phyloP scores from a whole-genome alignment of 2,329 filamentous ascomycete genomes.

The Phymatotrichopsis omnivora region DNA sequence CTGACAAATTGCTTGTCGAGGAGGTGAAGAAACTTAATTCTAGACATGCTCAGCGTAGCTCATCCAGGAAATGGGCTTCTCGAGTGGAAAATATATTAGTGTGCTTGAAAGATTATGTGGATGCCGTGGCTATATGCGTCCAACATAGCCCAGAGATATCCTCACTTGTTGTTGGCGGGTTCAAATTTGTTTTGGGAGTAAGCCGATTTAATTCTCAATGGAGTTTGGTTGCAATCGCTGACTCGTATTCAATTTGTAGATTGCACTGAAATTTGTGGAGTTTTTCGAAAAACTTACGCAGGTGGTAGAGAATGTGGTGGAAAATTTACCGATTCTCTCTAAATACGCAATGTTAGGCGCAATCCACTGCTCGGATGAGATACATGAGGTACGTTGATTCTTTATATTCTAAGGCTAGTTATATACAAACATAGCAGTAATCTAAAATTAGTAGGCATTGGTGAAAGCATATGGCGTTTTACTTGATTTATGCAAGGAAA shows the following conservation, averaged over 20 bases:
- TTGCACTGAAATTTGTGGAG: constrained; percentile 1
- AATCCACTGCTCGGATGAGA: constrained; percentile 5
- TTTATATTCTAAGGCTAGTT: neutral
- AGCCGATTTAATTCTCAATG: neutral
- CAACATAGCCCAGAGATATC: neutral
- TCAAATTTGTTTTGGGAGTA: neutral
- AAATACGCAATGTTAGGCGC: constrained; percentile 4
- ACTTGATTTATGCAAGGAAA: constrained; percentile 3
- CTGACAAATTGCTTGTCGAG: neutral
- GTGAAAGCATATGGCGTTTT: constrained; percentile 7
- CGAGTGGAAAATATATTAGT: neutral
- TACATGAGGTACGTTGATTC: constrained; percentile 5
- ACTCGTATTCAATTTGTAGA: neutral
- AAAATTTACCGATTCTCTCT: constrained; percentile 10
- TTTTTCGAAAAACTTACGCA: constrained; percentile 10
- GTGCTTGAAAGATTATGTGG: neutral
- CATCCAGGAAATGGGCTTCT: neutral
- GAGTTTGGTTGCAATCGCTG: neutral
- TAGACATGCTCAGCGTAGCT: neutral
- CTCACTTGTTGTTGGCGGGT: neutral
- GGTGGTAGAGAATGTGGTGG: constrained; percentile 9
- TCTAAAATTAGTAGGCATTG: constrained; percentile 1
- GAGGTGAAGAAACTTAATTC: neutral
- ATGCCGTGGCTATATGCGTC: neutral
- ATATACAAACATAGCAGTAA: neutral